These are phyloP conservation scores for Salpingoeca rosetta DNA, from an alignment of 78 protist genomes.

Conservation along the genomic window DNA sequence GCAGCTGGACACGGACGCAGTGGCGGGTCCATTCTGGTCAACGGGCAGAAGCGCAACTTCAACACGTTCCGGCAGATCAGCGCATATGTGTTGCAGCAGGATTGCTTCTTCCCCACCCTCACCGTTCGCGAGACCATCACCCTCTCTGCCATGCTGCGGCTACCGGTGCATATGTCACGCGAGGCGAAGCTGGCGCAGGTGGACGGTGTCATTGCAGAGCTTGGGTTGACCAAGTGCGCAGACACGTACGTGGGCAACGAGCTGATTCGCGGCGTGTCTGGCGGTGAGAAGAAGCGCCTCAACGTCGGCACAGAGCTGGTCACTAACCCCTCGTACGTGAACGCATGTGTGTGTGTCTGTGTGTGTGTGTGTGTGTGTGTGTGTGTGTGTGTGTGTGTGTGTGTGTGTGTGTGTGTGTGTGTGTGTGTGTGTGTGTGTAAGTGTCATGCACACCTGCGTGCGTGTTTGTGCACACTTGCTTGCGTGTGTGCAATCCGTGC, in stretches of 20 bases:
- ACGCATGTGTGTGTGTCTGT: too few relatives aligned
- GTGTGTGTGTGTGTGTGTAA: too few relatives aligned
- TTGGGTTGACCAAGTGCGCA: neutral
- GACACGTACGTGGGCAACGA: constrained; percentile 5
- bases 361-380: too few relatives aligned
- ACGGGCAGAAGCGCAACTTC: neutral
- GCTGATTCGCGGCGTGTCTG: constrained; percentile 46
- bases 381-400: too few relatives aligned
- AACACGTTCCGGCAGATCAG: neutral
- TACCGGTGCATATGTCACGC: constrained; percentile 33
- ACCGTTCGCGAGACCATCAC: constrained; percentile 54
- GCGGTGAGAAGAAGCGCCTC: constrained; percentile 59
- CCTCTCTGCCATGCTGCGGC: constrained; percentile 30
- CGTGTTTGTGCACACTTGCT: too few relatives aligned
- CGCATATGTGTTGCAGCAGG: neutral
- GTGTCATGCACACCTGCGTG: too few relatives aligned
- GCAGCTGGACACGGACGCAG: neutral
- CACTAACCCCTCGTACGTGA: constrained; percentile 21
- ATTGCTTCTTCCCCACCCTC: neutral
- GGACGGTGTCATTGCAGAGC: constrained; percentile 15
- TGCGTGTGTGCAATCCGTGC: too few relatives aligned
- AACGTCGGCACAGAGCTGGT: constrained; percentile 41
- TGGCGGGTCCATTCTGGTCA: neutral
- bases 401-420: too few relatives aligned
- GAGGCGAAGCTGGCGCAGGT: constrained; percentile 33